Base-by-base conservation (phyloP, 2,329 filamentous ascomycete genomes). In the Colletotrichum destructivum region DNA sequence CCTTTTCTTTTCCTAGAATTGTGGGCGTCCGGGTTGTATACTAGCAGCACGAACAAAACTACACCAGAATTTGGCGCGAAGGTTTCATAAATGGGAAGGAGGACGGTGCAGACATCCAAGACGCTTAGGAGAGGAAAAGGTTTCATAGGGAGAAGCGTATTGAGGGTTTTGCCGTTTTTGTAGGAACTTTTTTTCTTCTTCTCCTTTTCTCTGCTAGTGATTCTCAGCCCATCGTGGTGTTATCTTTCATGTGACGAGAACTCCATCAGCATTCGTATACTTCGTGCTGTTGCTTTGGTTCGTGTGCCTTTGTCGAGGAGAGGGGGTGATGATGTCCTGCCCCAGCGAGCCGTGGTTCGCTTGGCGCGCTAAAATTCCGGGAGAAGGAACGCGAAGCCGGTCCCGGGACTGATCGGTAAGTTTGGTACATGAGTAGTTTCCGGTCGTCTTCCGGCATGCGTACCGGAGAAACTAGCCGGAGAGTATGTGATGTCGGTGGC, bases 1-100 rank as follows among this genome's bases (percentile, higher is more conserved):
- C 11, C 47, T 51, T 51, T 12, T 49, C 35, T n/a, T 47, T 62
- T 57, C 44, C 35, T 52, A 68, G 57, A 71, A 38, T 71, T 54
- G 21, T 60, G 18, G 69, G 69, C 69, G 65, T 63, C 16, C 57
- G 54, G 57, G 59, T 69, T 71, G 69, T 71, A 71, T 69, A 69
- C 44, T 69, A 69, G 65, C 38, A 62, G 47, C 35, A 56, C 23
- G 40, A 21, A 57, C 62, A 57, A 65, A n/a, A 65, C 61, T 44
- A n/a, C 49, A 63, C 21, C 38, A 63, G 40, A 63, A 52, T 54
- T 42, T 21, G 61, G 61, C 49, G 49, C 38, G 61, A 63, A 23
- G 38, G 61, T 16, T 31, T 59, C 56, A n/a, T 21, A 31, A 42
- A 63, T 23, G 49, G 47, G 47, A 44, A 18, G 21, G 49, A 21